A percentile compares a stretch with the other conserved stretches of the same genome.
Evolutionary conservation across 345 rosid species (phyloP).

Genomic region (Geranium rotundifolium): DNA sequence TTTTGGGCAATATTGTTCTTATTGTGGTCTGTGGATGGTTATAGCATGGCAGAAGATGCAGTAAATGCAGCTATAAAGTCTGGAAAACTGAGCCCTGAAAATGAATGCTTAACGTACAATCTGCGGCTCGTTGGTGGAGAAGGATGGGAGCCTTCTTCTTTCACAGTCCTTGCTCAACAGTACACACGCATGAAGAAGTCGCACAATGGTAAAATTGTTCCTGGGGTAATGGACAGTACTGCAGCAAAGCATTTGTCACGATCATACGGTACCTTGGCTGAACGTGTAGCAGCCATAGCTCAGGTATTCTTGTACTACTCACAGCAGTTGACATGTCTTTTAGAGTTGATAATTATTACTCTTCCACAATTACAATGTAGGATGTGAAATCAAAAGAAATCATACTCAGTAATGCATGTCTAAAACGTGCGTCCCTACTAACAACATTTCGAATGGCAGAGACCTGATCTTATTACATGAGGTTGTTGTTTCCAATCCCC

Average conservation of each 20-base stretch:
- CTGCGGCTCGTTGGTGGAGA: conserved; percentile 69
- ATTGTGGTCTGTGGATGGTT: conserved; percentile 25
- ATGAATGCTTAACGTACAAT: conserved; percentile 49
- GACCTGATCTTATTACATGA: no score
- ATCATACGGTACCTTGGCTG: conserved; percentile 84
- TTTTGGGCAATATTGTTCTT: conserved; percentile 9
- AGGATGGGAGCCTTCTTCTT: conserved; percentile 83
- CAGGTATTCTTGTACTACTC: conserved; percentile 32
- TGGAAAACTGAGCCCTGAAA: conserved; percentile 64
- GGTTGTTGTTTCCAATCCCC: no score
- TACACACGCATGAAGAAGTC: conserved; percentile 80
- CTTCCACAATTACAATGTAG: neutral
- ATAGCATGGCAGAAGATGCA: conserved; percentile 99
- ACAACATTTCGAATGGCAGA: no score
- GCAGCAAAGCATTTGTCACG: conserved; percentile 84
- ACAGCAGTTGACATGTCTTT: neutral
- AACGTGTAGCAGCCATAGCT: conserved; percentile 76
- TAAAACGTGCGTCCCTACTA: no score
- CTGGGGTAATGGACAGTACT: conserved; percentile 81
- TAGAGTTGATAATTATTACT: neutral
- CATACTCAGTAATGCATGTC: neutral
- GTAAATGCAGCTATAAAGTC: conserved; percentile 78
- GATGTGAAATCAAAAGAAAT: neutral
- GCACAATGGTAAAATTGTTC: conserved; percentile 65
- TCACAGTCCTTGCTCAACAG: conserved; percentile 81